These are phyloP conservation scores for Lichtheimia corymbifera DNA, from an alignment of 371 early-diverging fungal species.

Conservation along the genomic window DNA sequence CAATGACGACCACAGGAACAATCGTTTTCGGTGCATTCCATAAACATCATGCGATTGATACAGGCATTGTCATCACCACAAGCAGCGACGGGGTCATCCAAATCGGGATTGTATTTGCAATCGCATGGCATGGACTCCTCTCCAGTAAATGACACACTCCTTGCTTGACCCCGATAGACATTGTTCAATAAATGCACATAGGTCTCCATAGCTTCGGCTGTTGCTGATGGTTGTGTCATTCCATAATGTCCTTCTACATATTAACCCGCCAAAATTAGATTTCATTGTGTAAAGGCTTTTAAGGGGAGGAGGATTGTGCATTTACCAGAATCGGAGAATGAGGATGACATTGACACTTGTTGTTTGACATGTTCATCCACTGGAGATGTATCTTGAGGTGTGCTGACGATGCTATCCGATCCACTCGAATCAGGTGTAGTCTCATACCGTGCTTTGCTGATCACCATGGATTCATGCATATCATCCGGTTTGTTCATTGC, in stretches of 20 bases:
- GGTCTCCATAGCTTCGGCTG: slow-evolving; percentile 53
- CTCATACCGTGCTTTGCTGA: too few relatives aligned
- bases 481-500: background rate
- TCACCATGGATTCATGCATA: background rate
- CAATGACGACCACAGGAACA: slow-evolving; percentile 92
- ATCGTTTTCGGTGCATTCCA: slow-evolving; percentile 88
- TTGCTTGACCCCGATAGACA: slow-evolving; percentile 67
- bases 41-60: slow-evolving; percentile 90
- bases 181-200: slow-evolving; percentile 67
- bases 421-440: too few relatives aligned
- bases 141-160: slow-evolving; percentile 38
- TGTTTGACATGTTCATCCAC: background rate
- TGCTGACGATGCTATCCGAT: background rate
- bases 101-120: slow-evolving; percentile 72
- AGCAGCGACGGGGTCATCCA: slow-evolving; percentile 56
- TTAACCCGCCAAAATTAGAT: background rate
- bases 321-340: slow-evolving; percentile 24
- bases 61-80: slow-evolving; percentile 89
- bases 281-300: background rate
- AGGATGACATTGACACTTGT: background rate
- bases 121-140: slow-evolving; percentile 78
- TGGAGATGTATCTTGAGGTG: background rate
- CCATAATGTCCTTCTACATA: background rate
- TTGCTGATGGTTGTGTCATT: slow-evolving; percentile 34
- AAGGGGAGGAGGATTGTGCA: slow-evolving; percentile 28